Evolutionary conservation across 2,329 filamentous ascomycete genomes (phyloP), one percentile per base, ranked within the genome.

Genomic region (Stagonosporopsis cucurbitacearum): DNA sequence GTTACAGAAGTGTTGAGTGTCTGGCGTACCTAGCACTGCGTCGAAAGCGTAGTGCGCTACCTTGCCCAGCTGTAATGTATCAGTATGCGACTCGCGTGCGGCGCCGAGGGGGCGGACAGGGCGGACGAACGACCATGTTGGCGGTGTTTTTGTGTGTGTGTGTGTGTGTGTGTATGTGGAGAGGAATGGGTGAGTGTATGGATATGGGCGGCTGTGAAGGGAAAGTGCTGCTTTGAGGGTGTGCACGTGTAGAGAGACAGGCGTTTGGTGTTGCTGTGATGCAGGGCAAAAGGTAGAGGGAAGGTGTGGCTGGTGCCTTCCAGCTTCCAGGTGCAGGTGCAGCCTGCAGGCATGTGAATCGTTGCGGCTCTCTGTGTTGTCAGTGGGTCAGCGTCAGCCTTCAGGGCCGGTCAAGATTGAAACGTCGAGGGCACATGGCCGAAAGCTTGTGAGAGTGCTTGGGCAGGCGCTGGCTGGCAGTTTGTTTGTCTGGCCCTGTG

Each of bases 11-110:
- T 45, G 52, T 41, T 48, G 44, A 44, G 35, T 35, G 54, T 42
- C 42, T 42, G 36, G 22, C 89, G 69, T 86, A 95, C 91, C 82
- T 69, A 98, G 86, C 67, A 98, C 92, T 63, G 94, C 94, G 80
- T 98, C 94, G 77, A 98, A 94, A 72, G 92, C 91, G 82, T 96
- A 96, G 81, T 98, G 94, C 76, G 91, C 90, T 72, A 98, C 80
- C 78, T 90, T 88, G 82, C 93, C 94, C 79, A 98, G 84, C 94
- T 97, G 88, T 80, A 81, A 82, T 86, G 41, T 43, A 32, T 43
- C 41, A 43, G 41, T 41, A 77, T 66, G 62, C 63, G 61, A 62
- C 63, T 55, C 50, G 53, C 54, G 36, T 46, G 60, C 48, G 54
- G 51, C 50, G 37, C 39, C 37, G 7, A 25, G 11, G 50, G 60